phyloP scores from a whole-genome alignment of 345 rosid species.

The Brassica juncea region DNA sequence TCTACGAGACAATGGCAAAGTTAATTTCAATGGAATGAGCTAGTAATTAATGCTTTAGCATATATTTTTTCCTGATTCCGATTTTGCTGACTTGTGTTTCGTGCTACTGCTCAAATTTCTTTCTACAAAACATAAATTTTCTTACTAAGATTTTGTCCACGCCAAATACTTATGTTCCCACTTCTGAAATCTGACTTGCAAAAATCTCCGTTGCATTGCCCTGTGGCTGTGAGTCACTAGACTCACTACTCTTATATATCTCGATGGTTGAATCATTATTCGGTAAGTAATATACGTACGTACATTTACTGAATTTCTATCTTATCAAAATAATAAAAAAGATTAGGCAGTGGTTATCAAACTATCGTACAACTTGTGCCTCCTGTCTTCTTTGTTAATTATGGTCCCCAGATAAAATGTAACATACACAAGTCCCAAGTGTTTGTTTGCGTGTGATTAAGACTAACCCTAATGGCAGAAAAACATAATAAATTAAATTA shows the following conservation, averaged over 20 bases:
- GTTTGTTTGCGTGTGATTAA: constrained; percentile 25
- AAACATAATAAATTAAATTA: neutral
- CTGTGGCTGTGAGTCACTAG: neutral
- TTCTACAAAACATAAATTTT: neutral
- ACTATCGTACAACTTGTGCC: neutral
- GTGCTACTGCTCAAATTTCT: neutral
- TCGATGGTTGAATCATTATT: constrained; percentile 6
- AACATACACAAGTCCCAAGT: neutral
- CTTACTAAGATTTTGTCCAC: neutral
- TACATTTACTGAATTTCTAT: neutral
- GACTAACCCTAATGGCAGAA: constrained; percentile 6
- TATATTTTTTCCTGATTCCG: neutral
- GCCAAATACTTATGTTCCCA: constrained; percentile 5
- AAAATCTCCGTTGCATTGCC: neutral
- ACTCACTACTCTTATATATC: neutral
- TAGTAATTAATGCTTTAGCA: constrained; percentile 16
- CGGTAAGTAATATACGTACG: constrained; percentile 1
- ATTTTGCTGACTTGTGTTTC: neutral
- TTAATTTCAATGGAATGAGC: neutral
- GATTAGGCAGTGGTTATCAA: neutral
- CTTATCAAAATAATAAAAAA: neutral
- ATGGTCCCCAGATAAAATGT: constrained; percentile 20
- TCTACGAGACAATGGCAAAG: neutral
- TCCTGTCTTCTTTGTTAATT: constrained; percentile 24
- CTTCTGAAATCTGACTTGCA: neutral